Evolutionary conservation across 129 eudicot genomes (phyloP), one percentile per base, ranked within the genome.

Genomic region (Chrysanthemum lavandulifolium): DNA sequence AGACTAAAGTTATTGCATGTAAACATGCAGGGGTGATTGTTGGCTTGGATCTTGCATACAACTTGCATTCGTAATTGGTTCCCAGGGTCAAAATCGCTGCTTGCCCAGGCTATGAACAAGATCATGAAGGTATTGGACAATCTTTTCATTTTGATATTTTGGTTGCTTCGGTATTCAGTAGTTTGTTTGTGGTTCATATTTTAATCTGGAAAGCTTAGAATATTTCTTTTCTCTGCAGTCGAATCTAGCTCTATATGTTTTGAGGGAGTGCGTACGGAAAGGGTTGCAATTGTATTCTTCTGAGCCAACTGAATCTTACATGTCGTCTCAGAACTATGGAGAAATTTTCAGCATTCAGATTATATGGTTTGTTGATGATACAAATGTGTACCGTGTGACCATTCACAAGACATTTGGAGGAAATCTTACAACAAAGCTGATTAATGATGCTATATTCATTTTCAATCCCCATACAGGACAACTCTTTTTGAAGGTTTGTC

Each of bases 61-160:
- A 95, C 76, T 82, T 95, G 90, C 99, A 95, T 77, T 95, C 99
- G 99, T 16, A 95, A 95, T 75, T 95, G 99, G 99, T 95, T 95
- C 70, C 99, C 99, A 60, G 99, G 99, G 45, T 95, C 99, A 40
- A 95, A 95, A 61, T 96, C 97, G 5, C 72, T 95, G 73, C 91
- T 95, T 80, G 96, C 96, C 0, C 99, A 95, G 77, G 99, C 99
- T 57, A 95, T 95, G 99, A 95, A 95, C 75, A 91, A 95, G 86
- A 95, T 95, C 48, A 95, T 95, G 99, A 95, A 95, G 98, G 98
- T 93, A 49, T 19, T 19, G 13, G 1, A 13, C 13, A 19, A 61
- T 74, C 11, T 43, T 29, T 23, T 70, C 52, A 13, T 55, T 61
- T 18, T 69, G 19, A 73, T 68, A 47, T 60, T 52, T 27, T 47